A percentile compares a stretch with the other conserved stretches of the same genome.
Conservation (phyloP, 169 alveolate genomes). For the Plasmodium coatneyi region DNA sequence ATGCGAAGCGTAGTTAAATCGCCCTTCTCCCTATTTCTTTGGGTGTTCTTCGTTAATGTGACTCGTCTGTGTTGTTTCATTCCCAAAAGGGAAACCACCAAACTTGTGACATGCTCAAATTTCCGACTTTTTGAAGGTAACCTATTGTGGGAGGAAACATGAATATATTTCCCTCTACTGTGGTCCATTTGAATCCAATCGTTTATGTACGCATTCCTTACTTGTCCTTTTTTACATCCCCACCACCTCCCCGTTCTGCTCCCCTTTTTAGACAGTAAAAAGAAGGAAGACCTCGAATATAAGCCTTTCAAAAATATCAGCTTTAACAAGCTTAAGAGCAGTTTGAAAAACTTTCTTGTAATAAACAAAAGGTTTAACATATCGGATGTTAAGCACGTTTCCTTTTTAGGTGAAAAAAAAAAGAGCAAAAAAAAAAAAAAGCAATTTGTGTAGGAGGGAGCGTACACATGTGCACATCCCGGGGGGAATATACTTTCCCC, state of each 20-base stretch:
- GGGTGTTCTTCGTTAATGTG: slow-evolving; percentile 1
- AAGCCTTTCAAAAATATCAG: slow-evolving; percentile 65
- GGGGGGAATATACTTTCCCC: neutral
- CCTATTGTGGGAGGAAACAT: neutral
- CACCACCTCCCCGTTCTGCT: neutral
- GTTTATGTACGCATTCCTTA: neutral
- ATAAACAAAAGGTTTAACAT: slow-evolving; percentile 57
- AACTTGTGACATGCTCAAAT: neutral
- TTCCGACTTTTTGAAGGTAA: slow-evolving; percentile 22
- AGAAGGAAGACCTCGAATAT: slow-evolving; percentile 62
- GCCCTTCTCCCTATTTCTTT: neutral
- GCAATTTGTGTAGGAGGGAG: neutral
- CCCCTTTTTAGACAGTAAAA: slow-evolving; percentile 36
- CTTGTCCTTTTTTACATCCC: neutral
- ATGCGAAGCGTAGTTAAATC: slow-evolving; percentile 30
- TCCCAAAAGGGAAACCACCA: neutral
- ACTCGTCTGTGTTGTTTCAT: slow-evolving; percentile 1
- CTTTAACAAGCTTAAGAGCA: slow-evolving; percentile 67
- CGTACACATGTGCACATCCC: neutral
- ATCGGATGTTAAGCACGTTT: slow-evolving; percentile 58
- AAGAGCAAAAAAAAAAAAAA: neutral
- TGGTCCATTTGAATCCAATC: neutral
- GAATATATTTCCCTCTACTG: neutral
- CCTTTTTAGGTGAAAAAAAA: slow-evolving; percentile 50
- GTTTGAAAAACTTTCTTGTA: slow-evolving; percentile 48